Base-by-base conservation (phyloP, 345 rosid genomes). In the Toxicodendron radicans region DNA sequence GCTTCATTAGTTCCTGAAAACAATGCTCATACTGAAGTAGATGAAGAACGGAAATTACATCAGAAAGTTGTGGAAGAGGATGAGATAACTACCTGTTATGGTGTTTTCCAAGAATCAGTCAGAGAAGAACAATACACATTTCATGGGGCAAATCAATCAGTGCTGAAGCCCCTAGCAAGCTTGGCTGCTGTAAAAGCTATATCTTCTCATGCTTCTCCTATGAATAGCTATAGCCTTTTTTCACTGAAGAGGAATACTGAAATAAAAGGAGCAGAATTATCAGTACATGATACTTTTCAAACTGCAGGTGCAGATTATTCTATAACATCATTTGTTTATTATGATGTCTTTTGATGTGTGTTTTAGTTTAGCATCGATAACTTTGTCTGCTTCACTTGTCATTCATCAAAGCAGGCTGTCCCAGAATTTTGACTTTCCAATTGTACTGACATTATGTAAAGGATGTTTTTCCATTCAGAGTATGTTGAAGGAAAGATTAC, bases 281-380 rank as follows among this genome's bases (percentile, higher is more conserved):
- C 83, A 41, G 70, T 73, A 13, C 78, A 69, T 11, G 77, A 76
- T 65, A 70, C 83, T 75, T 67, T 74, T 14, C 78, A 72, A 58
- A 76, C 76, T 80, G 79, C 86, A 86, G 98, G 97, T 80, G 79
- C 86, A 86, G 97, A 95, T 93, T 73, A 66, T 78, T 77, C 79
- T 75, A 23, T 73, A 68, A 53, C 70, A 74, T 58, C 63, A 38
- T 11, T 53, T 71, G 58, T 48, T 10, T 16, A 30, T 13, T 69
- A 33, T 59, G 67, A 24, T 59, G 38, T 73, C 46, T 72, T 67
- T 52, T 63, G 69, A 59, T 68, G 68, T 66, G 58, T 75, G 64
- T 20, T 69, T 20, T 54, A 60, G 46, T 54, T 71, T 64, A 46
- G 60, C 66, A 46, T 69, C 24, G 35, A 18, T 32, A 11, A 18